These are phyloP conservation scores for Sclerotinia nivalis DNA, from an alignment of 2,329 filamentous ascomycete genomes.

Conservation along the genomic window DNA sequence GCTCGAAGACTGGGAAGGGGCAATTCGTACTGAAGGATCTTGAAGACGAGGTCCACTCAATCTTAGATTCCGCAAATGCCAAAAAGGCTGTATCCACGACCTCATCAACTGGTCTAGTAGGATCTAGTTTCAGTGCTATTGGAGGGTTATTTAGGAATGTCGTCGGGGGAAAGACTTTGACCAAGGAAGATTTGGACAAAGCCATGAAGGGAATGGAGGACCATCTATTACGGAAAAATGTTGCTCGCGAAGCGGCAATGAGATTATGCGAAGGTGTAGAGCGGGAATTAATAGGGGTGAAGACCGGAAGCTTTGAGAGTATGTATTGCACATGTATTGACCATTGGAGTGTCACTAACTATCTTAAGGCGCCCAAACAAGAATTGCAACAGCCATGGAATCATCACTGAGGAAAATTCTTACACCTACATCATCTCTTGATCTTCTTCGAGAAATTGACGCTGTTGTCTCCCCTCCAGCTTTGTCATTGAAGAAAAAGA, in stretches of 20 bases:
- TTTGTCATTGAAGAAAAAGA: constrained; percentile 61
- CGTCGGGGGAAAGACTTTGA: constrained; percentile 89
- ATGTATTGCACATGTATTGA: constrained; percentile 30
- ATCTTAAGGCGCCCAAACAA: constrained; percentile 67
- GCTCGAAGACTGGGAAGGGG: constrained; percentile 78
- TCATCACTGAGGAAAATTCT: constrained; percentile 91
- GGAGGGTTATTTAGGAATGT: constrained; percentile 91
- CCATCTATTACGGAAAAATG: constrained; percentile 91
- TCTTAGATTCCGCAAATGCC: constrained; percentile 77
- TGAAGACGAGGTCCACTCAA: constrained; percentile 88
- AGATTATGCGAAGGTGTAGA: constrained; percentile 90
- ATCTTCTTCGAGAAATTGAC: constrained; percentile 91
- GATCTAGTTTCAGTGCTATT: constrained; percentile 77
- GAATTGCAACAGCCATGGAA: constrained; percentile 84
- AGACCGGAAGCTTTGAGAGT: constrained; percentile 88
- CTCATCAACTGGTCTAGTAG: constrained; percentile 65
- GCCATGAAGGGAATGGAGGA: constrained; percentile 96
- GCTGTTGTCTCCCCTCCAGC: constrained; percentile 67
- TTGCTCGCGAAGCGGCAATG: constrained; percentile 89
- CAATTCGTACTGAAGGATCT: constrained; percentile 93
- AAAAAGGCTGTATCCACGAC: constrained; percentile 51
- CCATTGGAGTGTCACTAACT: constrained; percentile 29
- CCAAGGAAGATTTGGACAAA: constrained; percentile 84
- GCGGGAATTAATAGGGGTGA: constrained; percentile 83
- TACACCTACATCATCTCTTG: constrained; percentile 90